Conservation (phyloP, 2,329 filamentous ascomycete species). For the Periconia sp. region DNA sequence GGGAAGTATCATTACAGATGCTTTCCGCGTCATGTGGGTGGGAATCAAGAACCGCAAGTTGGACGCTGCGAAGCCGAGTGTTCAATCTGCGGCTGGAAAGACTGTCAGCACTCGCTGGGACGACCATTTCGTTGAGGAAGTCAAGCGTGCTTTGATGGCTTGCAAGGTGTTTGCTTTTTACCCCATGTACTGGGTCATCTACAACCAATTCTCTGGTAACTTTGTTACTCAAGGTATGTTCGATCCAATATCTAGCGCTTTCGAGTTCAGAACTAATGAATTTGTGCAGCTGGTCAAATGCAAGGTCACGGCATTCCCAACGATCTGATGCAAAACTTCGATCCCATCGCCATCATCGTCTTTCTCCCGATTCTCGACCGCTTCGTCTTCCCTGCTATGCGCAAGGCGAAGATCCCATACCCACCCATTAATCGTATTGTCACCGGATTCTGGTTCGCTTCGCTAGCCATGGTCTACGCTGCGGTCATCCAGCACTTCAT, state of each 20-base stretch:
- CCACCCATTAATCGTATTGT: constrained; percentile 61
- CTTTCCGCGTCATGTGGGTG: constrained; percentile 66
- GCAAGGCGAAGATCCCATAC: constrained; percentile 50
- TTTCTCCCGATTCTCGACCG: constrained; percentile 54
- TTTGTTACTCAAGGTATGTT: constrained; percentile 52
- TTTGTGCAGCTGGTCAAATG: constrained; percentile 49
- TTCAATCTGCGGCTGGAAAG: constrained; percentile 61
- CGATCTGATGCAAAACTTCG: constrained; percentile 57
- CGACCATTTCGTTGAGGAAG: constrained; percentile 74
- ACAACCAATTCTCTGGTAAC: constrained; percentile 51
- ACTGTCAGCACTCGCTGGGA: constrained; percentile 62
- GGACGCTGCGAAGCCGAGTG: constrained; percentile 70
- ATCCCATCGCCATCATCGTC: constrained; percentile 54
- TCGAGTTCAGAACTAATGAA: background rate
- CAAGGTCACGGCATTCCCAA: constrained; percentile 53
- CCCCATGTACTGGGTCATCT: constrained; percentile 56
- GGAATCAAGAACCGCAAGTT: constrained; percentile 61
- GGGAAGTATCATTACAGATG: constrained; percentile 45
- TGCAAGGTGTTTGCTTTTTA: constrained; percentile 70
- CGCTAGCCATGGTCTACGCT: constrained; percentile 61
- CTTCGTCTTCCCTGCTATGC: constrained; percentile 50
- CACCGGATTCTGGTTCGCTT: constrained; percentile 59
- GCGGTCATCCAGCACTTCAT: constrained; percentile 65
- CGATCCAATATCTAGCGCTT: background rate
- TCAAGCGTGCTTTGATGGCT: constrained; percentile 69